These are phyloP conservation scores for Mesotaenium endlicherianum DNA, from an alignment of 139 green algal species.

Conservation along the genomic window DNA sequence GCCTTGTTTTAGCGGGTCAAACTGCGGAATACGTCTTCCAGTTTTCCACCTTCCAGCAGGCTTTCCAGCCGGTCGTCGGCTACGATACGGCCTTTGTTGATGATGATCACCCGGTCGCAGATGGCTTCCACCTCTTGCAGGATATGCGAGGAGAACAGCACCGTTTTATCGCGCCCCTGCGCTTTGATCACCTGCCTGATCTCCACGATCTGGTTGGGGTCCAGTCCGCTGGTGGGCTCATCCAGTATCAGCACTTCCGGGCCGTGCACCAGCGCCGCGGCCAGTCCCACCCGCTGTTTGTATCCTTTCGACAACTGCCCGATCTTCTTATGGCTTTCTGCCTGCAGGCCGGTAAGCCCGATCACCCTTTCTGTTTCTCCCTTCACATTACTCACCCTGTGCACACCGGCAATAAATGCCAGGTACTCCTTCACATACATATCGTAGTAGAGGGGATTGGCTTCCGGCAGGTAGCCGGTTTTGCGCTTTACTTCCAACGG, in stretches of 20 bases:
- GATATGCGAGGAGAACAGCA: background rate
- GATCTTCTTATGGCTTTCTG: background rate
- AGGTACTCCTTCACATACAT: background rate
- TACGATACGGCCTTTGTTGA: background rate
- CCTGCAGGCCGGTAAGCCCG: background rate
- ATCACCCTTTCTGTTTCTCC: background rate
- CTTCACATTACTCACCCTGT: background rate
- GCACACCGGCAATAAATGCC: background rate
- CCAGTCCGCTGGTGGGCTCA: conserved; percentile 71
- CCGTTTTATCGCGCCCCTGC: background rate
- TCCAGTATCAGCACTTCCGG: conserved; percentile 83
- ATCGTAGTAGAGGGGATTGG: background rate
- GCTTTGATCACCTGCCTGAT: background rate
- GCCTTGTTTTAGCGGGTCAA: background rate
- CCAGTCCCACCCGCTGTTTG: background rate
- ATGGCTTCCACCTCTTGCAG: background rate
- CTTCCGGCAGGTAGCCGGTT: background rate
- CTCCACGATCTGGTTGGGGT: conserved; percentile 60
- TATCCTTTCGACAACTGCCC: background rate
- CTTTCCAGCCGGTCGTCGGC: background rate
- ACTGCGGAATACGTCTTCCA: background rate
- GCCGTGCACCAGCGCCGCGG: conserved; percentile 54
- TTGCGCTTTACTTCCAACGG: too few species aligned
- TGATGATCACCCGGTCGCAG: background rate
- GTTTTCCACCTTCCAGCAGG: background rate